phyloP scores from a whole-genome alignment of 2,329 filamentous ascomycete species.

The Calonectria henricotiae region DNA sequence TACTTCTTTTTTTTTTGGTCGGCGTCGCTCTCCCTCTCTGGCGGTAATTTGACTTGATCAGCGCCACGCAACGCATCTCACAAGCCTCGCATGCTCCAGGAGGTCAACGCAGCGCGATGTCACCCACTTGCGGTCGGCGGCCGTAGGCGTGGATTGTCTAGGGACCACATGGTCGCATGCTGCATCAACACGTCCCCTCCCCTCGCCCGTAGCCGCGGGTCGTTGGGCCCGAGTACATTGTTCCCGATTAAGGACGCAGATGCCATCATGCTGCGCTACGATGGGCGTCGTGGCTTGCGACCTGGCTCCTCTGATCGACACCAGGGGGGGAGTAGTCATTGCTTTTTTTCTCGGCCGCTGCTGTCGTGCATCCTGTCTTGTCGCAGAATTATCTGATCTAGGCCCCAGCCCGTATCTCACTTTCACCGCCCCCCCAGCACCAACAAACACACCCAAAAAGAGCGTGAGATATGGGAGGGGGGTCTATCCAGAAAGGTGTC shows the following conservation, averaged over 20 bases:
- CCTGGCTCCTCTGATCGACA: slow-evolving; percentile 18
- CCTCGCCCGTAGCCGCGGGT: slow-evolving; percentile 17
- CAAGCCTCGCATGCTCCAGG: slow-evolving; percentile 14
- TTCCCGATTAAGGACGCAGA: slow-evolving; percentile 19
- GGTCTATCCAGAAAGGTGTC: slow-evolving; percentile 15
- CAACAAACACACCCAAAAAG: not conserved
- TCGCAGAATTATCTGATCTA: slow-evolving; percentile 14
- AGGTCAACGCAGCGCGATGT: slow-evolving; percentile 18
- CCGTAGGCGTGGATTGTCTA: slow-evolving; percentile 6
- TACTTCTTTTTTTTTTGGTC: not conserved
- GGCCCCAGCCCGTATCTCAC: slow-evolving; percentile 3
- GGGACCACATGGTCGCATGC: slow-evolving; percentile 21
- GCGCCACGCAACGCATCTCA: slow-evolving; percentile 21
- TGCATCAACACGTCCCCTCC: slow-evolving; percentile 16
- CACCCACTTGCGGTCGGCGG: slow-evolving; percentile 8
- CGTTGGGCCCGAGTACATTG: not conserved
- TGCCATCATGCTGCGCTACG: slow-evolving; percentile 11
- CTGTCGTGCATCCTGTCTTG: slow-evolving; percentile 7
- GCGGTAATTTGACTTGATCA: slow-evolving; percentile 10
- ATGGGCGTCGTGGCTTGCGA: slow-evolving; percentile 12
- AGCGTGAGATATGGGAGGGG: not conserved
- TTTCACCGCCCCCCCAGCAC: slow-evolving; percentile 7
- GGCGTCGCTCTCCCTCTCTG: not conserved
- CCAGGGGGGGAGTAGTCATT: not conserved
- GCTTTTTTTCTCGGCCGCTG: slow-evolving; percentile 4